Percentiles rank a stretch among this genome's conserved stretches.
Evolutionary conservation across 179 eudicot genomes (phyloP).

Genomic region (Gypsophila paniculata): DNA sequence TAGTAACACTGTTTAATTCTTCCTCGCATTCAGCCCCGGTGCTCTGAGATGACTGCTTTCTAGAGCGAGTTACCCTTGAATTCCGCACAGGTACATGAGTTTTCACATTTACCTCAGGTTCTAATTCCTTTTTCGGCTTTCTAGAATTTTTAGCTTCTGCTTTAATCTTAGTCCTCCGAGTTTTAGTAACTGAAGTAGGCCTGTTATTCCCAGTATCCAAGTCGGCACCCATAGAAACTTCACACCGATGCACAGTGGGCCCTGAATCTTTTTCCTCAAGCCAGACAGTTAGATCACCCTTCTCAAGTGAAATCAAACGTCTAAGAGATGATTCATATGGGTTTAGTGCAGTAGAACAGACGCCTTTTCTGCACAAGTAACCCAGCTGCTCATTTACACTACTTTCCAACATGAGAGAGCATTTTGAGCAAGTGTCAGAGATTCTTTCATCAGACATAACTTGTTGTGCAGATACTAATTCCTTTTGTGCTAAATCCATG

Average conservation of each 20-base stretch:
- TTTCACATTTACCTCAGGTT: conserved; percentile 31
- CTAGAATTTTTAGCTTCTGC: conserved; percentile 36
- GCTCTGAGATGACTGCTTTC: conserved; percentile 34
- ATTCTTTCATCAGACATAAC: conserved; percentile 37
- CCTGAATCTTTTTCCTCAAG: conserved; percentile 29
- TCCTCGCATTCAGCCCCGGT: conserved; percentile 23
- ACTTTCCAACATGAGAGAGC: conserved; percentile 55
- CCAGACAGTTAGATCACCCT: conserved; percentile 43
- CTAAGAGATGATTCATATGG: conserved; percentile 48
- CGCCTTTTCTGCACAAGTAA: conserved; percentile 42
- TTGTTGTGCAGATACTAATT: conserved; percentile 53
- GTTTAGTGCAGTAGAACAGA: conserved; percentile 27
- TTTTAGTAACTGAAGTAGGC: conserved; percentile 8
- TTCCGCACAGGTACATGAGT: conserved; percentile 25
- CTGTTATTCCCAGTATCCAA: conserved; percentile 7
- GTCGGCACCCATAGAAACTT: conserved; percentile 20
- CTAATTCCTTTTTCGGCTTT: conserved; percentile 44
- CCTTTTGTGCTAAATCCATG: conserved; percentile 59
- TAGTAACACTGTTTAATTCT: conserved; percentile 21
- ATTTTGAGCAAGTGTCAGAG: conserved; percentile 54
- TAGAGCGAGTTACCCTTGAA: conserved; percentile 60
- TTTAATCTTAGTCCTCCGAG: conserved; percentile 24
- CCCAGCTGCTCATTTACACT: conserved; percentile 58
- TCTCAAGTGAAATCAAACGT: conserved; percentile 46
- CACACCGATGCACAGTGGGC: conserved; percentile 20